Base-by-base conservation (phyloP, 2,329 filamentous ascomycete species). In the Ophiocordyceps camponoti-floridani region DNA sequence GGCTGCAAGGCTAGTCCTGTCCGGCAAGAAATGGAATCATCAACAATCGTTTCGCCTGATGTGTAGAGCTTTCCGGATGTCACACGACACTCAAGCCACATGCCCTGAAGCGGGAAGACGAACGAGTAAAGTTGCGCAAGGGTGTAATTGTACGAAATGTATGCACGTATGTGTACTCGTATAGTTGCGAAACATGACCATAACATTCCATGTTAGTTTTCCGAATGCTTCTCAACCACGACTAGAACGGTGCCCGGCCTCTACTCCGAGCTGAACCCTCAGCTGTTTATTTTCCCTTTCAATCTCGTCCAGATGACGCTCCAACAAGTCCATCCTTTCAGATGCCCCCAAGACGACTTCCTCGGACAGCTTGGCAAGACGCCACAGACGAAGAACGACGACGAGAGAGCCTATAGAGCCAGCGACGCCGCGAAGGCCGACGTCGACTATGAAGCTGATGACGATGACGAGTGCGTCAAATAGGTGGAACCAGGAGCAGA, bases 311-410 rank as follows among this genome's bases (percentile, higher is more conserved):
- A 82, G 62, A 45, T 66, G 59, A 44, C 65, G 58, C 49, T 73
- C 64, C 37, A 82, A 59, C 10, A 67, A 66, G 48, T 78, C 76
- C 62, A 77, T 72, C 54, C 75, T 66, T 58, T 82, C 77, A 33
- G 72, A 62, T 1, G 77, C 76, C 9, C 75, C 77, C 7, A 78
- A 67, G 28, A 72, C 72, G 48, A 82, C 65, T 58, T 84, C 79
- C 53, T 84, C 77, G 7, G 81, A 73, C 44, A 83, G 79, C 62
- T 83, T 82, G 56, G 82, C 74, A 41, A 84, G 69, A 14, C 80
- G 69, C 74, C 78, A 82, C 4, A 84, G 63, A 44, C 79, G 73
- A 41, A 84, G 62, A 4, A 82, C 66, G 27, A 84, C 68, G 43
- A 84, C 69, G n/a, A 84, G 63, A 0, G 75, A 80, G 1, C 72